Base-by-base conservation (phyloP, 208 protist genomes). In the Herpetomonas samuelpessoai region DNA sequence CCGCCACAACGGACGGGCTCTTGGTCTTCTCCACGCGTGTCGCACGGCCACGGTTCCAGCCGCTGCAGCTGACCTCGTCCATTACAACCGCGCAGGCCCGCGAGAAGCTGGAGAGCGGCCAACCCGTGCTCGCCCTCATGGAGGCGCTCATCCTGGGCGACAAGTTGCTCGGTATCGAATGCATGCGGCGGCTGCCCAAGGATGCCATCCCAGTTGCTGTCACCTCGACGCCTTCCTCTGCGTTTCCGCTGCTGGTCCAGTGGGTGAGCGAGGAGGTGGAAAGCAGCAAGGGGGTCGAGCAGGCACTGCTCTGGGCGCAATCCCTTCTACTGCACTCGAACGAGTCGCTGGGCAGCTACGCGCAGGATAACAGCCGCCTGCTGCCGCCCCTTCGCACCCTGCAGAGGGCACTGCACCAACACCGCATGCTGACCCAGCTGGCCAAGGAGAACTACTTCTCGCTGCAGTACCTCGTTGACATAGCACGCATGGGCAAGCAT, bases 371-470 rank as follows among this genome's bases (percentile, higher is more conserved):
- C 28, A 10, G 28, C 28, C 41, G 51, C 27, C 27, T 89, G 45
- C 49, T 89, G 39, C 79, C 86, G 24, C 71, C 78, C 25, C 77
- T 96, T 10, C 87, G 88, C 66, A 64, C 58, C 38, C 79, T 96
- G 22, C 74, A 84, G 61, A 74, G 79, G 3, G 81, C 74, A 24
- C 62, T 96, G 25, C 67, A 82, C 30, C 74, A 83, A 57, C 84
- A 93, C 63, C 70, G 76, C 27, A 61, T 74, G 45, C 54, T 96
- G 45, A 74, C 63, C 29, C 68, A 88, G 50, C 67, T 92, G 47
- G 83, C 84, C 10, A 73, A 79, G 41, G 90, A 93, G 60, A 96
- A 96, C 52, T 92, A 89, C 71, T 92, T 90, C 48, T 87, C 90
- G 26, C 53, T 96, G 64, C 76, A 77, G 63, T 96, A 96, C 66